phyloP scores from a whole-genome alignment of 2,329 filamentous ascomycete genomes.

The Whalleya microplaca region DNA sequence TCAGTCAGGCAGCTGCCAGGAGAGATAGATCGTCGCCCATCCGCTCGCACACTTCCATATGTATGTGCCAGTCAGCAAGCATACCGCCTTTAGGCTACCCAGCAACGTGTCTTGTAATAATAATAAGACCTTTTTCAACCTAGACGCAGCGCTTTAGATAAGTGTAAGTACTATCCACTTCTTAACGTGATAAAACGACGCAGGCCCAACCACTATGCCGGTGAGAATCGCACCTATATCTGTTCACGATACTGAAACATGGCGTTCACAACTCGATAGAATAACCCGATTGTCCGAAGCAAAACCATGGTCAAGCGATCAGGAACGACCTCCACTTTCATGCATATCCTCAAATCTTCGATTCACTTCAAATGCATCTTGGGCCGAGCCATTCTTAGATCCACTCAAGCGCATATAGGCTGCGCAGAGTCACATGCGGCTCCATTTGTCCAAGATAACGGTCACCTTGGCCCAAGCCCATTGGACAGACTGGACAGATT shows the following conservation, averaged over 20 bases:
- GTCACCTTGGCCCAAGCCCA: slow-evolving; percentile 1
- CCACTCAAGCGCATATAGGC: slow-evolving; percentile 12
- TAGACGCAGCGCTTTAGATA: too few species aligned
- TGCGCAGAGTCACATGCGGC: slow-evolving; percentile 5
- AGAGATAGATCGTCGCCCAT: too few species aligned
- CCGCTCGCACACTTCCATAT: too few species aligned
- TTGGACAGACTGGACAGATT: slow-evolving; percentile 10
- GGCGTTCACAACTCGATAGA: slow-evolving; percentile 1
- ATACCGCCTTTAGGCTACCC: too few species aligned
- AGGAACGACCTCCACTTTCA: slow-evolving; percentile 10
- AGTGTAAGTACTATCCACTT: too few species aligned
- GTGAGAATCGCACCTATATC: not conserved
- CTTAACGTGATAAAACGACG: too few species aligned
- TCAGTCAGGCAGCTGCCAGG: too few species aligned
- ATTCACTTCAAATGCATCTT: slow-evolving; percentile 3
- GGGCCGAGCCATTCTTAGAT: not conserved
- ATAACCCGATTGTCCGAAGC: not conserved
- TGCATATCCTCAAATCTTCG: slow-evolving; percentile 9
- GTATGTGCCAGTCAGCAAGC: too few species aligned
- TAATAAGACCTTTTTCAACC: too few species aligned
- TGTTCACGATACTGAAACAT: not conserved
- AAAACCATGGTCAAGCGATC: slow-evolving; percentile 7
- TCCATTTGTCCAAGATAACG: slow-evolving; percentile 13
- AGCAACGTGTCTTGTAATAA: too few species aligned
- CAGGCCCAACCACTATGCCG: not conserved